A percentile compares a stretch with the other conserved stretches of the same genome.
Conservation (phyloP, 2,329 filamentous ascomycete species). For the Fusarium sp. region DNA sequence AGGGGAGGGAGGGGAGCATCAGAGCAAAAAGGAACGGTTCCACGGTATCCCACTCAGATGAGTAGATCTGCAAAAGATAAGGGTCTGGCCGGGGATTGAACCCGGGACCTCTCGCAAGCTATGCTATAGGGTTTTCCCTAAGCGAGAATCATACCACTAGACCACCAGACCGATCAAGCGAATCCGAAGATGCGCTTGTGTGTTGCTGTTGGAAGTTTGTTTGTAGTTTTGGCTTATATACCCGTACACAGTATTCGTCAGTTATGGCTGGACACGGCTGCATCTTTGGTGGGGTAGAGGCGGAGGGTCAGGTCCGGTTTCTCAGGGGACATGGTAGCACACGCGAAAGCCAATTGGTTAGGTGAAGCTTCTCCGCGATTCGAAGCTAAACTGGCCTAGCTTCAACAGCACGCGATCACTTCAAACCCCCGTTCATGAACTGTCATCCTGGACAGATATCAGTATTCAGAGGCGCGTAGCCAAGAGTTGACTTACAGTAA, state of each 20-base stretch:
- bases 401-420: background rate
- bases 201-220: slow-evolving; percentile 13
- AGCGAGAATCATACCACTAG: slow-evolving; percentile 81
- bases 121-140: slow-evolving; percentile 66
- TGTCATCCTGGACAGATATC: background rate
- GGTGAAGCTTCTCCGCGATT: background rate
- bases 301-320: background rate
- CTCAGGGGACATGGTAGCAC: slow-evolving; percentile 1
- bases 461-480: background rate
- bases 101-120: slow-evolving; percentile 62
- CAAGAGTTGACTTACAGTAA: slow-evolving; percentile 11
- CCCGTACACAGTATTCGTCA: too few species aligned
- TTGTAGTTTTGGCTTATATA: background rate
- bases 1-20: too few species aligned
- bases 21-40: slow-evolving; percentile 4
- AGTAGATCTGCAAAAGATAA: slow-evolving; percentile 42
- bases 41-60: background rate
- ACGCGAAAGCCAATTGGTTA: slow-evolving; percentile 13
- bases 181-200: slow-evolving; percentile 20
- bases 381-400: background rate
- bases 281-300: background rate
- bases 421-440: background rate
- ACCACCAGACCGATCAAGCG: slow-evolving; percentile 63
- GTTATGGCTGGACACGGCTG: too few species aligned
- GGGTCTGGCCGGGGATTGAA: slow-evolving; percentile 64